Percentiles rank a stretch among this genome's conserved stretches.
phyloP scores from a whole-genome alignment of 2,329 filamentous ascomycete genomes.

The Colletotrichum cereale region DNA sequence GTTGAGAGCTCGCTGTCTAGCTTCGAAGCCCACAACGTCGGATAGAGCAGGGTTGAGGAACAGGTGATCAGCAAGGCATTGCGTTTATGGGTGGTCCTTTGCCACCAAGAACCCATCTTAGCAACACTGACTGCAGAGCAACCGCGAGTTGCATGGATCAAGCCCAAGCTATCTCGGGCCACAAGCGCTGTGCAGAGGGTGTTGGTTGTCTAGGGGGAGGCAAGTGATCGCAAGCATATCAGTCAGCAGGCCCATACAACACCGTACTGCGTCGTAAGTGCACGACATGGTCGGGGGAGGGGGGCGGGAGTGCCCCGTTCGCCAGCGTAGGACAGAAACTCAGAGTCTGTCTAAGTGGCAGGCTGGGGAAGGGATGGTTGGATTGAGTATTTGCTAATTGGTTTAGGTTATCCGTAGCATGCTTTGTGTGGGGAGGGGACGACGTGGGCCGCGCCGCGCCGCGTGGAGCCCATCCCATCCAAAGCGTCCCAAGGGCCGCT shows the following conservation, averaged over 20 bases:
- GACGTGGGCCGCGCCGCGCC: conserved; percentile 25
- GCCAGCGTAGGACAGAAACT: background rate
- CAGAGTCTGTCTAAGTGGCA: conserved; percentile 2
- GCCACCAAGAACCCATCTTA: background rate
- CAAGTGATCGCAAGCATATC: background rate
- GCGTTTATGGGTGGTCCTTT: background rate
- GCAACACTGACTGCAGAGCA: background rate
- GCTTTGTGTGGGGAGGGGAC: conserved; percentile 12
- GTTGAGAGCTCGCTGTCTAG: background rate
- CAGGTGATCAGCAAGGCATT: background rate
- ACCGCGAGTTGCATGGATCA: background rate
- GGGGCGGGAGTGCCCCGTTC: conserved; percentile 15
- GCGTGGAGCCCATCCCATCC: conserved; percentile 22
- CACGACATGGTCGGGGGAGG: background rate
- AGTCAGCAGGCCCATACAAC: conserved; percentile 18
- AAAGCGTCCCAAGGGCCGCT: conserved; percentile 16
- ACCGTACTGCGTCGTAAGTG: conserved; percentile 7
- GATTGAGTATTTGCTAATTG: conserved; percentile 6
- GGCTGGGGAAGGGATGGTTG: conserved; percentile 16
- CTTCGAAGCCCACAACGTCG: background rate
- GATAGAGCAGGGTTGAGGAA: background rate
- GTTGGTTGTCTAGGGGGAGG: background rate
- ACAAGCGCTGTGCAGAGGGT: background rate
- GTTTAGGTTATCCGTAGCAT: background rate
- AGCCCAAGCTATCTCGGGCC: background rate